Conservation (phyloP, 2,329 filamentous ascomycete species). For the Colletotrichum lentis region DNA sequence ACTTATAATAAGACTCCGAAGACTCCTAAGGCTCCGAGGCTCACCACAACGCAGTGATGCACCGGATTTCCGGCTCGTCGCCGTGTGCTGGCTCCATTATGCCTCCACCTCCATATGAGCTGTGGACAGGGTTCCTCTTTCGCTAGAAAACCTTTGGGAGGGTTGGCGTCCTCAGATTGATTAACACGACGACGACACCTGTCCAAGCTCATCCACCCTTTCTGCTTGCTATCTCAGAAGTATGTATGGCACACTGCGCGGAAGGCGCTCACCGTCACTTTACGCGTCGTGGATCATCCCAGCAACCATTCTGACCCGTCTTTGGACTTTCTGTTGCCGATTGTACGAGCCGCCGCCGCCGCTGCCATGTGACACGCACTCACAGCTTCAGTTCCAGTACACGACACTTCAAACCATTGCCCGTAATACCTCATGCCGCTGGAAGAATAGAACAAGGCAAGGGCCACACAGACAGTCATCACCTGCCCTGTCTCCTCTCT, state of each 20-base stretch:
- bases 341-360: conserved; percentile 7
- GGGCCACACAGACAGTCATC: neutral
- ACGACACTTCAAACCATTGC: neutral
- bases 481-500: neutral
- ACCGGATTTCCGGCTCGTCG: conserved; percentile 8
- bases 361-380: conserved; percentile 20
- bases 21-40: too few species aligned
- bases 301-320: conserved; percentile 11
- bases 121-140: neutral
- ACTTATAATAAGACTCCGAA: too few species aligned
- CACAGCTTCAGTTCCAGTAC: neutral
- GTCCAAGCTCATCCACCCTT: conserved; percentile 3
- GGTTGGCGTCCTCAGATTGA: conserved; percentile 31
- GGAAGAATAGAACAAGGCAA: neutral
- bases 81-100: neutral
- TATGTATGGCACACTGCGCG: neutral
- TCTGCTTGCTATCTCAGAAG: too few species aligned
- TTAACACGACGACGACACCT: conserved; percentile 22
- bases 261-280: conserved; percentile 31
- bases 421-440: conserved; percentile 6
- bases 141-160: conserved; percentile 10
- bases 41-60: conserved; percentile 9
- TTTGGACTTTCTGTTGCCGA: conserved; percentile 26
- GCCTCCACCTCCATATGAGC: neutral
- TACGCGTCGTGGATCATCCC: conserved; percentile 31